Evolutionary conservation across 176 grass and related monocot genomes (phyloP), one percentile per base, ranked within the genome.

Genomic region (Zea luxurians): DNA sequence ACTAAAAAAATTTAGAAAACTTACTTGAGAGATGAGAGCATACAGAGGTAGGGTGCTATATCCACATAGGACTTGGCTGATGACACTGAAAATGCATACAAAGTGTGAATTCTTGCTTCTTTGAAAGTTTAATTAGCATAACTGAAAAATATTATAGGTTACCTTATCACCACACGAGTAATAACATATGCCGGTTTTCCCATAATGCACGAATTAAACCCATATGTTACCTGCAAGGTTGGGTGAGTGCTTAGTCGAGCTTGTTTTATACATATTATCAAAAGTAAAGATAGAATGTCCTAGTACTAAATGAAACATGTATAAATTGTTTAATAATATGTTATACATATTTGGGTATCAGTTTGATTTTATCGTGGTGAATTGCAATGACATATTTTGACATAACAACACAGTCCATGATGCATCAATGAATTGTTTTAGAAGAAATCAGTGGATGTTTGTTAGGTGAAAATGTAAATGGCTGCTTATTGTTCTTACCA

Each of bases 41-140:
- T 97, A 97, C 10, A 97, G 87, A 13, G 94, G 94, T 15, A 97
- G 73, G 16, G 89, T 91, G 80, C 77, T 92, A 8, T 97, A 94
- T 52, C 85, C 84, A 7, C 91, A 97, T 16, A 92, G 52, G 8
- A 97, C 3, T 66, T 93, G 93, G 21, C 78, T 81, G 45, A 93
- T 12, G 35, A 91, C 81, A 76, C 91, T 97, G 76, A 55, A 70
- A 83, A 0, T 7, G 71, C 13, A 54, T 10, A 50, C 43, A 83
- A 16, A n/a, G 20, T 6, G 75, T 55, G 17, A 37, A 6, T 37
- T 1, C 2, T 27, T 42, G 44, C 6, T 62, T 12, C 10, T 3
- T 3, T 7, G 11, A 74, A 11, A 53, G 46, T 18, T 1, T 68
- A 68, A 15, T 15, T 46, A 18, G 48, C 1, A 49, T 13, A 49